Evolutionary conservation across 202 grass and related monocot species (phyloP), one percentile per base, ranked within the genome.

Genomic region (Digitaria exilis): DNA sequence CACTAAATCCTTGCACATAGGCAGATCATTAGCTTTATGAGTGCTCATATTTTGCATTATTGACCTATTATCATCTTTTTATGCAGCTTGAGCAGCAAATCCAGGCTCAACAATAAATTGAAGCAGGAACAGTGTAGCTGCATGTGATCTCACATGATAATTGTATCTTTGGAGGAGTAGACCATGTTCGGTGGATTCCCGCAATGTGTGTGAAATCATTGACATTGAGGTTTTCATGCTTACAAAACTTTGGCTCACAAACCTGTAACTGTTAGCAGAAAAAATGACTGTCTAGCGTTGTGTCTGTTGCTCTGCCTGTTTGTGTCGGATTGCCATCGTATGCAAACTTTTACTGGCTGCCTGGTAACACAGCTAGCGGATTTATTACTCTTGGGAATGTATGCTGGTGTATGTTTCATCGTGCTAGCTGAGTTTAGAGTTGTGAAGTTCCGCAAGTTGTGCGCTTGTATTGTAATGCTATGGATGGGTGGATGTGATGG

Each of bases 1-100:
- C 41, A 42, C 60, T 54, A 15, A 61, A 24, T 21, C 52, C 13
- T 57, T 10, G 21, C 44, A 14, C 13, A 18, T 7, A 18, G 11
- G 25, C 32, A 55, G 16, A 1, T 22, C 16, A 32, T 67, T 35
- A 48, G 19, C 6, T 9, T 32, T 3, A 11, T 25, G 9, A 29
- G 15, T 2, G 2, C 41, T 60, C 21, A 4, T 71, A 30, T 17
- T 49, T 70, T 48, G 9, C 63, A 77, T 79, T 29, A 52, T 31
- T 76, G 15, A 46, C 17, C 55, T 14, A 17, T 28, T 10, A 21
- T 28, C 80, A 7, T 80, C 21, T 85, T 85, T 30, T 78, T 65
- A 82, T 85, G 88, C 89, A 97, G 94, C 88, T 97, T 54, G 90
- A 94, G 88, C 80, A 90, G 74, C 85, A 89, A 83, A 97, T 97